Evolutionary conservation across 2,329 filamentous ascomycete species (phyloP).

Genomic region (Plenodomus tracheiphilus): DNA sequence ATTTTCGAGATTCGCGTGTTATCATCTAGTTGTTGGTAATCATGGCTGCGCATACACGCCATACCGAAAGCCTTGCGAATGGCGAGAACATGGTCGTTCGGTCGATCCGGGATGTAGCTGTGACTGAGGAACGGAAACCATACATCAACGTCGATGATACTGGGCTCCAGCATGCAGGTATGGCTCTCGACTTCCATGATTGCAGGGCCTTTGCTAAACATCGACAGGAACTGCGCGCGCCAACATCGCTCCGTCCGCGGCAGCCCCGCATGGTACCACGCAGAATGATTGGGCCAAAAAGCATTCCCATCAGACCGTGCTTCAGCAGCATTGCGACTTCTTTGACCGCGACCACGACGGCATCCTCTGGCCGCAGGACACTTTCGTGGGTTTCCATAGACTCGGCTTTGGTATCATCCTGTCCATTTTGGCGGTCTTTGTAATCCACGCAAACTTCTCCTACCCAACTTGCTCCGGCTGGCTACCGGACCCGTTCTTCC

Average conservation of each 20-base stretch:
- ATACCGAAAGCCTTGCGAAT: not conserved
- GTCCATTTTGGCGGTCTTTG: slow-evolving; percentile 48
- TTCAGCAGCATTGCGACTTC: slow-evolving; percentile 59
- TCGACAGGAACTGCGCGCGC: slow-evolving; percentile 46
- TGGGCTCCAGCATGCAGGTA: slow-evolving; percentile 19
- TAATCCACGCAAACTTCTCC: slow-evolving; percentile 56
- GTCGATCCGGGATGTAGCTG: slow-evolving; percentile 11
- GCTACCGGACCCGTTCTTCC: slow-evolving; percentile 52
- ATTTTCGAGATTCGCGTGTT: not conserved
- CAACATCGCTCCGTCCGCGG: slow-evolving; percentile 46
- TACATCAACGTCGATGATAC: slow-evolving; percentile 10
- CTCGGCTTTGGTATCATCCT: slow-evolving; percentile 53
- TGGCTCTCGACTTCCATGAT: not conserved
- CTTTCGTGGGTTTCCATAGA: slow-evolving; percentile 51
- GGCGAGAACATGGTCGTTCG: slow-evolving; percentile 3
- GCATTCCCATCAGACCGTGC: slow-evolving; percentile 49
- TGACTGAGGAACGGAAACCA: slow-evolving; percentile 14
- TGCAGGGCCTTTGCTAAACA: not conserved
- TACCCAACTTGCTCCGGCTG: slow-evolving; percentile 51
- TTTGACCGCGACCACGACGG: slow-evolving; percentile 58
- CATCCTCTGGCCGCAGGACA: slow-evolving; percentile 58
- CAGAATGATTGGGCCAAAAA: slow-evolving; percentile 43
- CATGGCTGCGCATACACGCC: not conserved
- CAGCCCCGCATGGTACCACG: slow-evolving; percentile 49
- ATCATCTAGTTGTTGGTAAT: not conserved